Conservation (phyloP, 2,329 filamentous ascomycete genomes). For the Alternaria angustiovoidea region DNA sequence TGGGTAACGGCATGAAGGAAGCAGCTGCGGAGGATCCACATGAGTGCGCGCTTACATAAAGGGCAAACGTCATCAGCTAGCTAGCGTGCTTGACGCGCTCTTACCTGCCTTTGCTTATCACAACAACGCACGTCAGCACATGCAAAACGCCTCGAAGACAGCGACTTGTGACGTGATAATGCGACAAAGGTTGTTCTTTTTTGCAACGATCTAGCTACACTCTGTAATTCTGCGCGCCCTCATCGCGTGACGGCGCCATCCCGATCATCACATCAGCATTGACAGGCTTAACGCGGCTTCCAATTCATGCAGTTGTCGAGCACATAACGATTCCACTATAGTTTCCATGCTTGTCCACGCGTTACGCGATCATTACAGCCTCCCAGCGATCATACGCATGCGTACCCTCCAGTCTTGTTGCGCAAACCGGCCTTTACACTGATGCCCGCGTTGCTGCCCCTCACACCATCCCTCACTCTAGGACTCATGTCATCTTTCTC, state of each 20-base stretch:
- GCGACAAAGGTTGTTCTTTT: not conserved
- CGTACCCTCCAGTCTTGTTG: not conserved
- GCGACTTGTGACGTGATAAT: not conserved
- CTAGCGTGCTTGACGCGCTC: not conserved
- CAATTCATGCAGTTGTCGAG: not conserved
- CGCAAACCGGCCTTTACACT: not conserved
- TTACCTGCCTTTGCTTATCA: not conserved
- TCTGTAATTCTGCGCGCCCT: not conserved
- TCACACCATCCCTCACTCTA: not conserved
- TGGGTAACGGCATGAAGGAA: not conserved
- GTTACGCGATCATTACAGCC: not conserved
- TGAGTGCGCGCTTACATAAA: not conserved
- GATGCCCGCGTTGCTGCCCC: not conserved
- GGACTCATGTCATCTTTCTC: not conserved
- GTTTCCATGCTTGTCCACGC: not conserved
- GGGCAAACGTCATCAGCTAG: not conserved
- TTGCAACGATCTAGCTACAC: not conserved
- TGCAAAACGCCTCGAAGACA: not conserved
- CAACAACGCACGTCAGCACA: not conserved
- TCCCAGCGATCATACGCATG: accelerated
- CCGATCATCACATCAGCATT: not conserved
- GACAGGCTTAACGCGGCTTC: not conserved
- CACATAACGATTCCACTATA: not conserved
- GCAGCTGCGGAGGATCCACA: not conserved
- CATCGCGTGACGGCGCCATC: not conserved